Evolutionary conservation across 305 asterid genomes (phyloP), one percentile per base, ranked within the genome.

Genomic region (Galium porrigens): DNA sequence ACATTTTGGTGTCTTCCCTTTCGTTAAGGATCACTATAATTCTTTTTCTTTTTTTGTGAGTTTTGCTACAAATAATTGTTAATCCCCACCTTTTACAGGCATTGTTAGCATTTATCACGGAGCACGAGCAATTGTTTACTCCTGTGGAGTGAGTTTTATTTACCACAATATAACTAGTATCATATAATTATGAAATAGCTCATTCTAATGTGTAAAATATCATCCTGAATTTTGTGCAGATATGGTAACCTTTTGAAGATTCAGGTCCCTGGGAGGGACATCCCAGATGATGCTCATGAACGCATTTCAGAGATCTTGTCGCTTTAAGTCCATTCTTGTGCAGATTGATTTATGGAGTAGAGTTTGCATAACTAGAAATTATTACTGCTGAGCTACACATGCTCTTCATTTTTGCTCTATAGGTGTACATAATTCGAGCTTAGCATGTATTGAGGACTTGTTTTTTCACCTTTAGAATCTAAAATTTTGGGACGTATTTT

Each of bases 191-290:
- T 58, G 5, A 63, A 64, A 63, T 53, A 33, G 22, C 64, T 32
- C 56, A 5, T 0, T 32, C 17, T 46, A 36, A 44, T 27, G n/a
- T 68, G n/a, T 48, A 65, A 60, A 41, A 65, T 49, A 54, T 12
- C 49, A 55, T 55, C 39, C 2, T 71, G 44, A 67, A 42, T 41
- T 56, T 46, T 57, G 70, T 70, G 73, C 88, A 89, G 97, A 84
- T 92, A 89, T 29, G 67, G 66, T 41, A 78, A 81, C 75, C 99
- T 89, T 67, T 73, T 92, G 59, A 87, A 83, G 77, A 84, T 89
- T 71, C 84, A 74, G 60, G 95, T 94, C 72, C 97, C 94, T 8
- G 99, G 99, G 11, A 83, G 99, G 77, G 99, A 92, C 59, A 82
- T 92, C 61, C 95, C 97, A 3, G 77, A 71, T 29, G 96, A 94